Evolutionary conservation across 306 rosid genomes (phyloP).

Genomic region (Amphicarpaea edgeworthii): DNA sequence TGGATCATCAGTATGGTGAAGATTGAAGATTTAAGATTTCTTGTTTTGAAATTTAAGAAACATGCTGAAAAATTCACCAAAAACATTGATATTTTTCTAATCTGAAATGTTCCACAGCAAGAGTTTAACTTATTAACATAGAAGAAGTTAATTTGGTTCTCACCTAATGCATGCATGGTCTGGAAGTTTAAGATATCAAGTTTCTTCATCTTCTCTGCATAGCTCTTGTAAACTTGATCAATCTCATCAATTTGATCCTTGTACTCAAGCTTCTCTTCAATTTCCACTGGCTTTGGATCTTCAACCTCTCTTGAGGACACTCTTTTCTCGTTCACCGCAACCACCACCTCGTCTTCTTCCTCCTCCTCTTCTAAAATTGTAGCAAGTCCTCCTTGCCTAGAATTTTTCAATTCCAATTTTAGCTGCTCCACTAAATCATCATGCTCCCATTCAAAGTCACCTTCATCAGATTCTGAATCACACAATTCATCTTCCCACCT

Average conservation of each 20-base stretch:
- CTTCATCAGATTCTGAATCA: constrained; percentile 50
- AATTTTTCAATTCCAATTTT: constrained; percentile 70
- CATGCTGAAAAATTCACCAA: constrained; percentile 20
- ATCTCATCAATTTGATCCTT: constrained; percentile 70
- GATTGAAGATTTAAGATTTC: not conserved
- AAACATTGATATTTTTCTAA: constrained; percentile 16
- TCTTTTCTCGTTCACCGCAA: constrained; percentile 14
- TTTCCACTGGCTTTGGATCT: constrained; percentile 58
- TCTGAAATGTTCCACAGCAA: constrained; percentile 12
- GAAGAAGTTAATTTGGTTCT: constrained; percentile 41
- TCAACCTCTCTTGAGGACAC: constrained; percentile 51
- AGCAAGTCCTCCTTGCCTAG: constrained; percentile 76
- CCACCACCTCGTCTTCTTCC: constrained; percentile 54
- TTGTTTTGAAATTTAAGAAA: no score
- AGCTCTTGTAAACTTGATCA: constrained; percentile 63
- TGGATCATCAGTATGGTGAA: constrained; percentile 16
- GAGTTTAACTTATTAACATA: constrained; percentile 31
- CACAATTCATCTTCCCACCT: constrained; percentile 38
- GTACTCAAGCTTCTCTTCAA: constrained; percentile 62
- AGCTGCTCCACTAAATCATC: constrained; percentile 79
- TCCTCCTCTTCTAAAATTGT: constrained; percentile 81
- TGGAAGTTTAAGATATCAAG: constrained; percentile 85
- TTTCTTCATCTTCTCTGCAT: constrained; percentile 78
- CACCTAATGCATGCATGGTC: constrained; percentile 89
- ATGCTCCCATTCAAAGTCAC: constrained; percentile 67